Evolutionary conservation across 179 eudicot species (phyloP).

Genomic region (Silene noctiflora): DNA sequence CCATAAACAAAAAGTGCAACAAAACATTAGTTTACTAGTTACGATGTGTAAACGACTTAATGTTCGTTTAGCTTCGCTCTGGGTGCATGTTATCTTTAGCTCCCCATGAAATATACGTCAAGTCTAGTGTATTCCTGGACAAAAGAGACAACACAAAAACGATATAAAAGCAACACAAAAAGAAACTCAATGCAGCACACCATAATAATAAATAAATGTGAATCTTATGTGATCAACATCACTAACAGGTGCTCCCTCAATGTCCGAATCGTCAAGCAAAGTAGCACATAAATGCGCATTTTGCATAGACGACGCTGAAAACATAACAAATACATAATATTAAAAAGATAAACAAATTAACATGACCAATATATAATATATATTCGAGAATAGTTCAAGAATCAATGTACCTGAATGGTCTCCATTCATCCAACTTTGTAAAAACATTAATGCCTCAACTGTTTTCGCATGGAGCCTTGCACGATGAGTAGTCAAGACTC

Average conservation of each 20-base stretch:
- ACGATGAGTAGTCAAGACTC: not conserved
- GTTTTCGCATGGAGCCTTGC: constrained; percentile 4
- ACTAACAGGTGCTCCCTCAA: not conserved
- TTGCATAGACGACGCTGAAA: not conserved
- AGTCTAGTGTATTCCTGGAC: not conserved
- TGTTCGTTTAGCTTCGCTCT: no score
- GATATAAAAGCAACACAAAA: not conserved
- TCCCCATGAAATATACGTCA: not conserved
- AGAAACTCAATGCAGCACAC: no score
- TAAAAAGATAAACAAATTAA: not conserved
- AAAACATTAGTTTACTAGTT: no score
- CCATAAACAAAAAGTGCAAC: no score
- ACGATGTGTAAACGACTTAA: no score
- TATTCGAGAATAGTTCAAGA: not conserved
- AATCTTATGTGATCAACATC: not conserved
- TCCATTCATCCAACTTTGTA: not conserved
- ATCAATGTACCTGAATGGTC: not conserved
- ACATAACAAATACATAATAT: not conserved
- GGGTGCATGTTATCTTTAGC: no score
- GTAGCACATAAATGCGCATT: not conserved
- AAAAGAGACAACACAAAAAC: not conserved
- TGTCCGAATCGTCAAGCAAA: not conserved
- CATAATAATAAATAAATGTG: not conserved
- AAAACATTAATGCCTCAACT: not conserved
- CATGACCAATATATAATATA: not conserved